A percentile compares a stretch with the other conserved stretches of the same genome.
Evolutionary conservation across 805 yeast species (phyloP).

Genomic region (Wickerhamiella australiensis): DNA sequence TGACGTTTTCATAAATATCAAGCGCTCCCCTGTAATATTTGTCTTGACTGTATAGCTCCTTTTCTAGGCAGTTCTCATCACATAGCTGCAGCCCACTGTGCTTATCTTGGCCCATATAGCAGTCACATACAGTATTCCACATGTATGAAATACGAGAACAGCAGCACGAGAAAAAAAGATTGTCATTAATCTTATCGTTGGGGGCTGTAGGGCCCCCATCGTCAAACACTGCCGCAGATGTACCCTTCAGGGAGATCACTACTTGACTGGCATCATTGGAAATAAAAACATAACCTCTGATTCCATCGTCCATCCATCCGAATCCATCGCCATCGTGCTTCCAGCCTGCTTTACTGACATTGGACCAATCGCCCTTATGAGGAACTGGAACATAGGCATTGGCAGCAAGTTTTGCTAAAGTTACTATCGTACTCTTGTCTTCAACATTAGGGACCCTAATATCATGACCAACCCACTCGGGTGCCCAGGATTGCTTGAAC

Average conservation of each 20-base stretch:
- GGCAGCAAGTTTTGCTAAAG: conserved; percentile 74
- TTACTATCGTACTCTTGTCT: conserved; percentile 59
- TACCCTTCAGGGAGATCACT: conserved; percentile 79
- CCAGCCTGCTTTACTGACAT: conserved; percentile 47
- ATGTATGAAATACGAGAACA: conserved; percentile 84
- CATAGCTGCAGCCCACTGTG: conserved; percentile 48
- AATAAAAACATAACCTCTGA: conserved; percentile 83
- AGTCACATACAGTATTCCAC: conserved; percentile 94
- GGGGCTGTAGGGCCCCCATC: conserved; percentile 55
- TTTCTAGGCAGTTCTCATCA: conserved; percentile 74
- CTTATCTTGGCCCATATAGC: conserved; percentile 52
- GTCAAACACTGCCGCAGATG: conserved; percentile 63
- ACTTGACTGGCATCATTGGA: conserved; percentile 44
- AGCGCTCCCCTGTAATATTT: conserved; percentile 70
- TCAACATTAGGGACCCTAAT: conserved; percentile 59
- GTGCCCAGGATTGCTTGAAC: not conserved
- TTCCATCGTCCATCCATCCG: conserved; percentile 81
- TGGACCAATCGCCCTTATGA: conserved; percentile 73
- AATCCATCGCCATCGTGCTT: conserved; percentile 44
- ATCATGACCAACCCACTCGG: not conserved
- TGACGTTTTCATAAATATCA: conserved; percentile 64
- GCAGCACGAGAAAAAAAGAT: conserved; percentile 83
- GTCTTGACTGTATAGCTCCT: conserved; percentile 59
- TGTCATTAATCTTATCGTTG: conserved; percentile 77
- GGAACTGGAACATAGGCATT: conserved; percentile 83